Evolutionary conservation across 257 asterid species (phyloP).

Genomic region (Fraxinus pennsylvanica): DNA sequence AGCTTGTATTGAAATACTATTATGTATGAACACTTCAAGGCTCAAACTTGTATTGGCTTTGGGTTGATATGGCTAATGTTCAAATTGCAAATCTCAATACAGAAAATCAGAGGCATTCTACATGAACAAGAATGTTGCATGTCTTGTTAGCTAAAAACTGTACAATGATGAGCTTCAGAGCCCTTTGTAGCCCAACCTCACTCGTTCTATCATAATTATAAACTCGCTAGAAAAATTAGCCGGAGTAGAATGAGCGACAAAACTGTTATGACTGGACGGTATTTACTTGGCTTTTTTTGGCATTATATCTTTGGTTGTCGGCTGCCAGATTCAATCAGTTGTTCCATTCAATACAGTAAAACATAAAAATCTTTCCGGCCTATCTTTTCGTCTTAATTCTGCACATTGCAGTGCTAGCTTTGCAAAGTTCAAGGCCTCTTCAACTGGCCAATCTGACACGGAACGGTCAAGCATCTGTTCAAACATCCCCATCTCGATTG

Average conservation of each 20-base stretch:
- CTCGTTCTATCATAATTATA: constrained; percentile 10
- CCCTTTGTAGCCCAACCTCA: constrained; percentile 6
- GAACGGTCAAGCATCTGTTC: constrained; percentile 57
- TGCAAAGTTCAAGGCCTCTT: constrained; percentile 59
- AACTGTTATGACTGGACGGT: background rate
- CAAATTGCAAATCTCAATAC: background rate
- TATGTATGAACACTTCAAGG: background rate
- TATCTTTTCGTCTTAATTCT: constrained; percentile 70
- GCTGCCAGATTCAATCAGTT: constrained; percentile 20
- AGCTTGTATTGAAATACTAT: background rate
- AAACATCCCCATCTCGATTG: constrained; percentile 55
- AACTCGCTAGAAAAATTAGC: constrained; percentile 5
- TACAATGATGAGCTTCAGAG: constrained; percentile 14
- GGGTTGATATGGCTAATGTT: background rate
- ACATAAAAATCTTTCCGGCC: constrained; percentile 54
- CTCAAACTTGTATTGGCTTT: no score
- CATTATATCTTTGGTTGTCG: background rate
- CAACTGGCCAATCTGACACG: constrained; percentile 75
- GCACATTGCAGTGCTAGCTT: constrained; percentile 67
- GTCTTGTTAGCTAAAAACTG: constrained; percentile 12
- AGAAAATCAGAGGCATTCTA: background rate
- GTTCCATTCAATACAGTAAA: constrained; percentile 43
- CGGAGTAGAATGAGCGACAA: background rate
- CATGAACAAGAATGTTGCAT: background rate
- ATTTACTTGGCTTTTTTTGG: background rate